Percentiles rank a stretch among this genome's conserved stretches.
These are phyloP conservation scores for Baorangia bicolor DNA, from an alignment of 768 basidiomycete species.

Conservation along the genomic window DNA sequence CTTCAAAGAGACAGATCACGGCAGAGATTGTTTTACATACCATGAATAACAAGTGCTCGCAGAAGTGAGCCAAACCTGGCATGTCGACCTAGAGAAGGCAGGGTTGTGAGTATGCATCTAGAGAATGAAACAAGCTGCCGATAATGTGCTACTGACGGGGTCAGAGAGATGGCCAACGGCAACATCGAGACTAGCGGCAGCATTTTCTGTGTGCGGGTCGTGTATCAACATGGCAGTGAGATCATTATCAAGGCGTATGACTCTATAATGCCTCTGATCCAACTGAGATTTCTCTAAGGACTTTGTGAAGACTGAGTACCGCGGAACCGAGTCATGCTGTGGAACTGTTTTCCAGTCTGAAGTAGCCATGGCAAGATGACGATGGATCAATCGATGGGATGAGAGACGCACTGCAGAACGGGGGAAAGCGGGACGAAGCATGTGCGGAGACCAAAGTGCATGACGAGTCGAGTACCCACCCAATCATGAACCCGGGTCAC, in stretches of 20 bases:
- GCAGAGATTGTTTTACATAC: constrained; percentile 41
- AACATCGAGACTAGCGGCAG: constrained; percentile 92
- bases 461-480: constrained; percentile 28
- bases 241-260: constrained; percentile 86
- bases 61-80: constrained; percentile 92
- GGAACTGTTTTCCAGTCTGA: constrained; percentile 23
- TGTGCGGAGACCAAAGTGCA: too few species aligned
- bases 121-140: not conserved
- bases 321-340: constrained; percentile 32
- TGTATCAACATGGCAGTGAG: constrained; percentile 83
- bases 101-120: not conserved
- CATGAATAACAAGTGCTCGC: constrained; percentile 96
- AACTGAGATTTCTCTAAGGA: constrained; percentile 68
- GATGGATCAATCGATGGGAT: not conserved
- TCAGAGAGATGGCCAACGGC: constrained; percentile 92
- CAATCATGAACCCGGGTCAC: constrained; percentile 23
- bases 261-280: constrained; percentile 77
- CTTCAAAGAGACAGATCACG: not conserved
- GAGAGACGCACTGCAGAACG: constrained; percentile 6
- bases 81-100: constrained; percentile 62
- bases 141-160: constrained; percentile 58
- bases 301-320: constrained; percentile 55
- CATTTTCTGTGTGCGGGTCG: constrained; percentile 87
- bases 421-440: constrained; percentile 12
- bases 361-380: constrained; percentile 22